Evolutionary conservation across 2,329 filamentous ascomycete genomes (phyloP), one percentile per base, ranked within the genome.

Genomic region (Aspergillus floridensis): DNA sequence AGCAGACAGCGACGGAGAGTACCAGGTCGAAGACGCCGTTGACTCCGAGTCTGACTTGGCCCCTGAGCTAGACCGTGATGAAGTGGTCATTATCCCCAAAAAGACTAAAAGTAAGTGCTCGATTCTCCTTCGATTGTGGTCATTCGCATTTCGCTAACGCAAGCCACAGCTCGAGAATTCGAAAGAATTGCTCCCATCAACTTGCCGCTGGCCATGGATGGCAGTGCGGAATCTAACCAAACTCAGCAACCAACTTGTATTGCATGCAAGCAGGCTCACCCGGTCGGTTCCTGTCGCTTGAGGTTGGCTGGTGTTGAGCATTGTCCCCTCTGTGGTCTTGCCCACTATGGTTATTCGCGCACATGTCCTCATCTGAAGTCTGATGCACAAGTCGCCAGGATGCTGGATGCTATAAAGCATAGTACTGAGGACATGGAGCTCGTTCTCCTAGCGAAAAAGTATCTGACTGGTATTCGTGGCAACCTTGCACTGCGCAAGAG

Each of bases 311-410:
- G 85, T 2, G 77, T 82, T 2, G 86, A 89, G 66, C 74, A 82
- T 65, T 91, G 88, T 71, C 82, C 82, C 6, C 79, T 89, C 6
- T 90, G 88, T 62, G 86, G 86, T 16, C 79, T 85, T 22, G 83
- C 84, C 1, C 86, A 89, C 68, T 84, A 79, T 62, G 86, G 86
- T 2, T 70, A 79, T 56, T 73, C 75, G 1, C 79, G 83, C 32
- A 81, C 80, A 8, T 91, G 88, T 67, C 84, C 86, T 14, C 84
- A 87, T 68, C 79, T 91, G 54, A 79, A 78, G 56, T 85, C 85
- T 3, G 84, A 89, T 62, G 82, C 81, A 3, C 83, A 90, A 67
- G 79, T 92, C 16, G 80, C 82, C 56, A 76, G 82, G 21, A 88
- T 91, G 80, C 76, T 92, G 16, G 81, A 85, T 57, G 82, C 84